These are phyloP conservation scores for Aspergillus bertholletiae DNA, from an alignment of 495 filamentous ascomycete genomes.

Conservation along the genomic window DNA sequence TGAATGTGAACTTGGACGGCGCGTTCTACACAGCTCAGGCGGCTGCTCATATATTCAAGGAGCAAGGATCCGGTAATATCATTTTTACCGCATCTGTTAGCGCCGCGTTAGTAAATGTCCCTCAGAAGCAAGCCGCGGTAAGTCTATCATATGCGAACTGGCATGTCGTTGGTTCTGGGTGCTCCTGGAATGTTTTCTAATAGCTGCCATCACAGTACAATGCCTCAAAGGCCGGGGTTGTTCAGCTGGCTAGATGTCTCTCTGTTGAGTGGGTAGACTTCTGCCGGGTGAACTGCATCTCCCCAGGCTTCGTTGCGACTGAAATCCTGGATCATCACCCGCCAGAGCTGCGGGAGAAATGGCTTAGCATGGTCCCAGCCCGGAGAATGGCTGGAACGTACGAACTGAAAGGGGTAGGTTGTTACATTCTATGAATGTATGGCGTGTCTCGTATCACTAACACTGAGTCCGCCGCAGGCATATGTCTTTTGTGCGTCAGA, in stretches of 20 bases:
- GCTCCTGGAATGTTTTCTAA: neutral
- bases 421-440: too few species aligned
- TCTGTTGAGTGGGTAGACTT: constrained; percentile 34
- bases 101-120: constrained; percentile 42
- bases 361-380: constrained; percentile 26
- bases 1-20: constrained; percentile 46
- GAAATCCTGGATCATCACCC: constrained; percentile 24
- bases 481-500: too few species aligned
- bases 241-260: constrained; percentile 27
- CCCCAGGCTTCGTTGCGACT: constrained; percentile 41
- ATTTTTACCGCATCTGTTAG: constrained; percentile 43
- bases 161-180: too few species aligned
- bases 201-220: constrained; percentile 22
- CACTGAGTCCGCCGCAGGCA: too few species aligned
- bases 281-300: constrained; percentile 39
- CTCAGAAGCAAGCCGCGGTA: constrained; percentile 40
- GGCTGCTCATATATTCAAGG: constrained; percentile 37
- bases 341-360: constrained; percentile 20
- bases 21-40: constrained; percentile 45
- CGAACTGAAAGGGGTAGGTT: constrained; percentile 30
- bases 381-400: constrained; percentile 22
- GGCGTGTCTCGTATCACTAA: too few species aligned
- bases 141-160: too few species aligned
- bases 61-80: constrained; percentile 36
- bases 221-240: constrained; percentile 32